These are phyloP conservation scores for Malus fusca DNA, from an alignment of 306 rosid genomes.

Conservation along the genomic window DNA sequence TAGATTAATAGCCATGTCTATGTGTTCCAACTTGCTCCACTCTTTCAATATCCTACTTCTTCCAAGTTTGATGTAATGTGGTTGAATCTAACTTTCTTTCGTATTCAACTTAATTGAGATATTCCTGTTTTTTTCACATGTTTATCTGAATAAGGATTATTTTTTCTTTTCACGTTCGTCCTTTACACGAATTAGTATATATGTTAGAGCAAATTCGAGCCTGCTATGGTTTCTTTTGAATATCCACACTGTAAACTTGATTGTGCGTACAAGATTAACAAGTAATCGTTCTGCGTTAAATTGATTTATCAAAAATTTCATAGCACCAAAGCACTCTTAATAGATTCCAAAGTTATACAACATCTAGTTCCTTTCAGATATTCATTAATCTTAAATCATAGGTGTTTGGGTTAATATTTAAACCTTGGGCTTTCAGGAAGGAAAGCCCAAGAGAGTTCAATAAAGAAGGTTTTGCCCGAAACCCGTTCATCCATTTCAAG, in stretches of 20 bases:
- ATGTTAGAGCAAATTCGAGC: too few relatives aligned
- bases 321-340: background rate
- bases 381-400: background rate
- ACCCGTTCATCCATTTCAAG: too few relatives aligned
- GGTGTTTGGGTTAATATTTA: too few relatives aligned
- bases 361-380: background rate
- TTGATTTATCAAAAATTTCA: background rate
- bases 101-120: background rate
- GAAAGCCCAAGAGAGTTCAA: too few relatives aligned
- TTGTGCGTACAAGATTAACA: background rate
- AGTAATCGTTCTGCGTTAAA: background rate
- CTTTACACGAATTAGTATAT: background rate
- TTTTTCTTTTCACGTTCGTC: too few relatives aligned
- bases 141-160: background rate
- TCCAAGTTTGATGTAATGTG: background rate
- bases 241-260: too few relatives aligned
- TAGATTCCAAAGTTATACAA: background rate
- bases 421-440: too few relatives aligned
- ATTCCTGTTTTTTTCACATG: background rate
- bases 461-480: too few relatives aligned
- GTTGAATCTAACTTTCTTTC: background rate
- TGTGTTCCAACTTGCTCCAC: background rate
- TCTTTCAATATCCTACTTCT: background rate
- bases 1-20: background rate
- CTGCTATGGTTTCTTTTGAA: too few relatives aligned